Conservation (phyloP, 805 yeast species). For the Sungouiozyma intestinalis region DNA sequence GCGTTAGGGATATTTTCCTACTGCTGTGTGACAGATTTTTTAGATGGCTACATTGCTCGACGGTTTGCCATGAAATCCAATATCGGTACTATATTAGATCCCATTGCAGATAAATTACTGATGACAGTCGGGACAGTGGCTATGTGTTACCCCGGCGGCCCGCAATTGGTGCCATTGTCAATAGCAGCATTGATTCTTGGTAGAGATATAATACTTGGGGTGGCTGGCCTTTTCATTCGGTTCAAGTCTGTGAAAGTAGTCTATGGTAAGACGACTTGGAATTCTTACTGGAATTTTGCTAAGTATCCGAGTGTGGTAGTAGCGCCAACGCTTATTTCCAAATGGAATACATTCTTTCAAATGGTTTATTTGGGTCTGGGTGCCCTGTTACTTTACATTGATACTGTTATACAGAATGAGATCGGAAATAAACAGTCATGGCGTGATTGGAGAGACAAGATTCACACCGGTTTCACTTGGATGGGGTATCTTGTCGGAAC, state of each 20-base stretch:
- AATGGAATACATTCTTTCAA: conserved; percentile 83
- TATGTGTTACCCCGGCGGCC: conserved; percentile 41
- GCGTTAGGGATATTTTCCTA: conserved; percentile 72
- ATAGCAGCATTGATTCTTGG: conserved; percentile 68
- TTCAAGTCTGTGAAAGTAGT: conserved; percentile 39
- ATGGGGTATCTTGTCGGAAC: conserved; percentile 48
- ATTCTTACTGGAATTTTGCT: conserved; percentile 61
- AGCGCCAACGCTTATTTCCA: conserved; percentile 76
- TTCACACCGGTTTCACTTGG: conserved; percentile 11
- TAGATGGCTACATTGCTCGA: conserved; percentile 90
- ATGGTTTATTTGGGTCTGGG: conserved; percentile 74
- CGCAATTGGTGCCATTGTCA: conserved; percentile 58
- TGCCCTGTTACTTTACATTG: conserved; percentile 31
- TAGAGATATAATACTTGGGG: conserved; percentile 63
- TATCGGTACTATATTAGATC: conserved; percentile 86
- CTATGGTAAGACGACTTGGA: conserved; percentile 36
- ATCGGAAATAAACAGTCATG: conserved; percentile 3
- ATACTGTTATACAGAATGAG: conserved; percentile 6
- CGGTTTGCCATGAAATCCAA: conserved; percentile 64
- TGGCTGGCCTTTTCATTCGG: conserved; percentile 64
- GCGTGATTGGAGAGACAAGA: background rate
- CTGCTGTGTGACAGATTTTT: conserved; percentile 81
- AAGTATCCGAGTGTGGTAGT: conserved; percentile 77
- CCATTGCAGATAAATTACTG: conserved; percentile 85
- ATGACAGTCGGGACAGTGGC: conserved; percentile 82